Base-by-base conservation (phyloP, 129 eudicot genomes). In the Calendula officinalis region DNA sequence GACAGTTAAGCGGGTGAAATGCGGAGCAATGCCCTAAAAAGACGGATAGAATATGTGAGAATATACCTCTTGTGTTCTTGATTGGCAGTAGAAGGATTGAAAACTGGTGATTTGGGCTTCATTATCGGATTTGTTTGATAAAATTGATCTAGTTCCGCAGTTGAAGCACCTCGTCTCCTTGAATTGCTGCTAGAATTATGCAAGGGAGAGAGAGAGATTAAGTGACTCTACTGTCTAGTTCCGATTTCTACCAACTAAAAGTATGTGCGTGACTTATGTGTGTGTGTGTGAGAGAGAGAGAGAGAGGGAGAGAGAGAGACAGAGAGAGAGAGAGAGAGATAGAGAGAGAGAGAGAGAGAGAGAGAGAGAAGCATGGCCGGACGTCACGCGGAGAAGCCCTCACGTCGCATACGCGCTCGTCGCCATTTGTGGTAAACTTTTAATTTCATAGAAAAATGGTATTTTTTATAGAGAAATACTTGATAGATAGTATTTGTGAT, bases 41-140 rank as follows among this genome's bases (percentile, higher is more conserved):
- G 22, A 48, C 40, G 43, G 61, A 50, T 5, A 15, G 22, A 9
- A 32, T 39, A 71, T 16, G 16, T 33, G 33, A 33, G 27, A 34
- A 8, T 13, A 35, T 61, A 72, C 77, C 77, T 72, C 33, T 72
- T 72, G 37, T 62, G 70, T 62, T 72, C 77, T 17, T 42, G 3
- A 42, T 44, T 57, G 64, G 35, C 57, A 43, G 54, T 12, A 34
- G 77, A 30, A 65, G 77, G 57, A 54, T 72, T 72, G 49, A 72
- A 34, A 32, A 42, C 32, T 52, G 68, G 56, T 33, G 76, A 54
- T 43, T 53, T 72, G 39, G 70, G 34, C 77, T 54, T 63, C 77
- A 72, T 72, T 42, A 16, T 63, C 77, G 77, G 49, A 62, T 33
- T 46, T 33, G 12, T 40, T 7, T 46, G 50, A 34, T 3, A 2